These are phyloP conservation scores for Boletus edulis DNA, from an alignment of 768 basidiomycete genomes.

Conservation along the genomic window DNA sequence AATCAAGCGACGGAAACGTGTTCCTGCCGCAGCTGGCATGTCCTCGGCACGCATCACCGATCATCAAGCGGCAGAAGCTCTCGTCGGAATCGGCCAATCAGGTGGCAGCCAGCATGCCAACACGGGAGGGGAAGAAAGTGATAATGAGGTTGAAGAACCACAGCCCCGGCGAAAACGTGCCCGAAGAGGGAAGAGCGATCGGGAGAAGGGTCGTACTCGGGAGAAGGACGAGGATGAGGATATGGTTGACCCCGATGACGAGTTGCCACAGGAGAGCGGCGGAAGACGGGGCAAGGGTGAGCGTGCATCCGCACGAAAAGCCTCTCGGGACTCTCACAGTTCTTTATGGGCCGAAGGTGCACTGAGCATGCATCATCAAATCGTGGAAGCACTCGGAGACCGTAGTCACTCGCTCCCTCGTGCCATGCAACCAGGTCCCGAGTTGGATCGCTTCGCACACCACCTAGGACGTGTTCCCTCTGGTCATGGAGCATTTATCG, in stretches of 20 bases:
- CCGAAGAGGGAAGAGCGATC: constrained; percentile 38
- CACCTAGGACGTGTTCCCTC: constrained; percentile 35
- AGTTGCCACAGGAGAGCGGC: constrained; percentile 30
- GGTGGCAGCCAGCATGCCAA: constrained; percentile 35
- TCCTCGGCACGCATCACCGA: constrained; percentile 62
- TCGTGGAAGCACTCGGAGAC: constrained; percentile 34
- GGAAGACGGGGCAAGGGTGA: constrained; percentile 38
- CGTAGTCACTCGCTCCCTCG: constrained; percentile 34
- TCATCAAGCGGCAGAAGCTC: constrained; percentile 86
- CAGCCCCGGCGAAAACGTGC: constrained; percentile 62
- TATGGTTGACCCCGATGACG: constrained; percentile 44
- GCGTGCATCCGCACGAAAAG: constrained; percentile 35
- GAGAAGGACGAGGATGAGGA: constrained; percentile 46
- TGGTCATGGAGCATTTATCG: constrained; percentile 35
- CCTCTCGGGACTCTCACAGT: constrained; percentile 35
- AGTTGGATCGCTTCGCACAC: constrained; percentile 34
- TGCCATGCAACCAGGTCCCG: constrained; percentile 27
- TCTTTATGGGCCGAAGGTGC: constrained; percentile 34
- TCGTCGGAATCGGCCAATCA: constrained; percentile 75
- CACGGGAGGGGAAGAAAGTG: constrained; percentile 41
- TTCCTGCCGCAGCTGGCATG: constrained; percentile 73
- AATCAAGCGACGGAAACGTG: constrained; percentile 97
- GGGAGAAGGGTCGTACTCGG: constrained; percentile 35
- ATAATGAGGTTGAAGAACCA: constrained; percentile 37
- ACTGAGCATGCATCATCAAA: constrained; percentile 34